Conservation (phyloP, 208 protist species). For the Leptomonas pyrrhocoris region DNA sequence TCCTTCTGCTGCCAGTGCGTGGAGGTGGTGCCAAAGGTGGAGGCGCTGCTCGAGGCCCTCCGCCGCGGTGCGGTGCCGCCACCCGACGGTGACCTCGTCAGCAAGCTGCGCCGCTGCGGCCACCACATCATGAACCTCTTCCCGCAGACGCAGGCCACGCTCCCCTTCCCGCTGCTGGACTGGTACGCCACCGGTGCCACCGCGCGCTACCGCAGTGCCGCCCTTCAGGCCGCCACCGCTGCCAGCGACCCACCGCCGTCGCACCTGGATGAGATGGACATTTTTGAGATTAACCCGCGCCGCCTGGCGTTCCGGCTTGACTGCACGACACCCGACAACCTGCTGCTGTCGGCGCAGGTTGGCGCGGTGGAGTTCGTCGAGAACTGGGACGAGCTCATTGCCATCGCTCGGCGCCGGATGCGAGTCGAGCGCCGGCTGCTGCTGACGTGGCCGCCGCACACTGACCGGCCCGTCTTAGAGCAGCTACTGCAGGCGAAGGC, state of each 20-base stretch:
- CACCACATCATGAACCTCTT: conserved; percentile 43
- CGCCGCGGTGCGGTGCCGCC: conserved; percentile 23
- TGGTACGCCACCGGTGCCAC: conserved; percentile 34
- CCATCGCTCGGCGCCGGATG: conserved; percentile 31
- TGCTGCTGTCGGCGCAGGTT: conserved; percentile 47
- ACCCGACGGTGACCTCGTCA: conserved; percentile 18
- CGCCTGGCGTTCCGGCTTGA: conserved; percentile 32
- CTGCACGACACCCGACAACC: conserved; percentile 53
- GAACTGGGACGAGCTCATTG: conserved; percentile 39
- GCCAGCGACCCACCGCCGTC: neutral
- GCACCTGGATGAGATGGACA: neutral
- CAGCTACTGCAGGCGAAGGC: conserved; percentile 14
- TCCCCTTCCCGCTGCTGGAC: conserved; percentile 39
- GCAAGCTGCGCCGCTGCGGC: conserved; percentile 26
- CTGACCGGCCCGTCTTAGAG: conserved; percentile 16
- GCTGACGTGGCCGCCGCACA: conserved; percentile 30
- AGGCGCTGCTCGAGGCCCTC: conserved; percentile 30
- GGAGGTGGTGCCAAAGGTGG: conserved; percentile 35
- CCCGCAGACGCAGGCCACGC: conserved; percentile 27
- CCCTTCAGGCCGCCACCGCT: neutral
- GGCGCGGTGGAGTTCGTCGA: conserved; percentile 42
- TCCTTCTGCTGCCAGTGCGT: conserved; percentile 41
- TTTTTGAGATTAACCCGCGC: conserved; percentile 15
- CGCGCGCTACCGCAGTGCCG: conserved; percentile 4
- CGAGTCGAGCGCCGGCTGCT: conserved; percentile 36